These are phyloP conservation scores for Chrysoporthe cubensis DNA, from an alignment of 2,329 filamentous ascomycete genomes.

Conservation along the genomic window DNA sequence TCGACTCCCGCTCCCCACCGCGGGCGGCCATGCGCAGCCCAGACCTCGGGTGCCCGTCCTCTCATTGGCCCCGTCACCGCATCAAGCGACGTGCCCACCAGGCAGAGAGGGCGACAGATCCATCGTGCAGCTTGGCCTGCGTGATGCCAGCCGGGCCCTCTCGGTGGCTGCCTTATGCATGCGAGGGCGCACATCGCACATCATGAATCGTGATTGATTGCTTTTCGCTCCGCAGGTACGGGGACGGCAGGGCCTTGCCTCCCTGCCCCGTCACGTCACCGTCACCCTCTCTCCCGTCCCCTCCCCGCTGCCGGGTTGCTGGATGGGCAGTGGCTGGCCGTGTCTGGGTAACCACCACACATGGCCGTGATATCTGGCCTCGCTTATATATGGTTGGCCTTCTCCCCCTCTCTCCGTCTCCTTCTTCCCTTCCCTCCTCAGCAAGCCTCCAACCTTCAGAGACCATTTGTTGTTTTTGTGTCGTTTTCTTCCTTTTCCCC, in stretches of 20 bases:
- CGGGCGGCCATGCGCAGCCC: conserved; percentile 10
- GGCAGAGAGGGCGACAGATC: conserved; percentile 5
- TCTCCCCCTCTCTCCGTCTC: conserved; percentile 42
- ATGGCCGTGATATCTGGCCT: conserved; percentile 39
- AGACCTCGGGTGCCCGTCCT: conserved; percentile 18
- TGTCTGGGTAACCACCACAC: conserved; percentile 33
- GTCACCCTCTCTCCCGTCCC: neutral
- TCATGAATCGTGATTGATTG: conserved; percentile 23
- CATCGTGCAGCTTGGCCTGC: conserved; percentile 17
- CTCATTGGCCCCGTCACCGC: conserved; percentile 35
- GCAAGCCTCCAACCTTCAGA: conserved; percentile 65
- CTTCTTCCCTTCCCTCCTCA: conserved; percentile 55
- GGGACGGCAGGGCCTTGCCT: conserved; percentile 15
- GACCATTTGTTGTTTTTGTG: conserved; percentile 53
- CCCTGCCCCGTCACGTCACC: conserved; percentile 26
- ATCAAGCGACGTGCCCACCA: conserved; percentile 29
- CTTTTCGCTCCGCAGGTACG: conserved; percentile 18
- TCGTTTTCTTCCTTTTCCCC: conserved; percentile 43
- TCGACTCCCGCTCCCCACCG: conserved; percentile 31
- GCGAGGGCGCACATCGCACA: conserved; percentile 24
- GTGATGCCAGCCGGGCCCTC: conserved; percentile 14
- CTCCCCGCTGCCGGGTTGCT: conserved; percentile 16
- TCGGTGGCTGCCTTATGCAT: conserved; percentile 23
- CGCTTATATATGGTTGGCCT: conserved; percentile 45
- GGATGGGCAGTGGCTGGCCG: conserved; percentile 9